These are phyloP conservation scores for Pterula multifida DNA, from an alignment of 1,284 basidiomycete genomes.

Conservation along the genomic window DNA sequence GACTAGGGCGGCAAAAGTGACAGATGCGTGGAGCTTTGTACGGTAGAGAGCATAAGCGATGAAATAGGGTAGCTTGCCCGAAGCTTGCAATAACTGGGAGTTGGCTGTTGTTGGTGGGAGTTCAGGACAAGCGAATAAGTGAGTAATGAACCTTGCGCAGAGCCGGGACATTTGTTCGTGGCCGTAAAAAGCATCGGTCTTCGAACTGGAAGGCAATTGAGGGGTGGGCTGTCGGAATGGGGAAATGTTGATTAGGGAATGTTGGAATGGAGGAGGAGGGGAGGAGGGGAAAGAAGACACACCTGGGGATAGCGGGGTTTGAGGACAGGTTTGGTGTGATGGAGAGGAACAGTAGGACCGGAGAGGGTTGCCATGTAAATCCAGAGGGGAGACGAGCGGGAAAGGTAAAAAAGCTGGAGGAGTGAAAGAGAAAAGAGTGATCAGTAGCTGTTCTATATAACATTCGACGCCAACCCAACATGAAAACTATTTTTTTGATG, in stretches of 20 bases:
- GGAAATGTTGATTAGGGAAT: background rate
- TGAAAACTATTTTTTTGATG: background rate
- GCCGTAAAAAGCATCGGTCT: slow-evolving; percentile 64
- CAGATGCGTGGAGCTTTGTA: slow-evolving; percentile 71
- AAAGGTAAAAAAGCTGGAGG: background rate
- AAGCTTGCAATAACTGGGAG: slow-evolving; percentile 19
- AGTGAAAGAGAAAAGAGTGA: too few species aligned
- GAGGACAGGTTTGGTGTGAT: background rate
- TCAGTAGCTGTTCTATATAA: too few species aligned
- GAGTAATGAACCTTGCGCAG: slow-evolving; percentile 67
- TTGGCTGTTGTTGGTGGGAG: slow-evolving; percentile 38
- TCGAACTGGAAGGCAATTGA: background rate
- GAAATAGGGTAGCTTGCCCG: slow-evolving; percentile 61
- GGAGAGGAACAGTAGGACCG: background rate
- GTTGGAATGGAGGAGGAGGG: background rate
- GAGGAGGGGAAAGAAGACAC: background rate
- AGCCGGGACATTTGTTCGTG: slow-evolving; percentile 58
- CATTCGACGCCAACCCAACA: too few species aligned
- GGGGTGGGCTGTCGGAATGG: background rate
- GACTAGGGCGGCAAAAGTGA: slow-evolving; percentile 79
- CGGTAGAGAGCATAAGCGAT: slow-evolving; percentile 87
- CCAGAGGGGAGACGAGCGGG: background rate
- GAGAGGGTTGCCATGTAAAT: background rate
- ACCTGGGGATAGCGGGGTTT: background rate
- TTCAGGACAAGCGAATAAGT: slow-evolving; percentile 69